Base-by-base conservation (phyloP, 441 rosid genomes). In the Eutrema salsugineum region DNA sequence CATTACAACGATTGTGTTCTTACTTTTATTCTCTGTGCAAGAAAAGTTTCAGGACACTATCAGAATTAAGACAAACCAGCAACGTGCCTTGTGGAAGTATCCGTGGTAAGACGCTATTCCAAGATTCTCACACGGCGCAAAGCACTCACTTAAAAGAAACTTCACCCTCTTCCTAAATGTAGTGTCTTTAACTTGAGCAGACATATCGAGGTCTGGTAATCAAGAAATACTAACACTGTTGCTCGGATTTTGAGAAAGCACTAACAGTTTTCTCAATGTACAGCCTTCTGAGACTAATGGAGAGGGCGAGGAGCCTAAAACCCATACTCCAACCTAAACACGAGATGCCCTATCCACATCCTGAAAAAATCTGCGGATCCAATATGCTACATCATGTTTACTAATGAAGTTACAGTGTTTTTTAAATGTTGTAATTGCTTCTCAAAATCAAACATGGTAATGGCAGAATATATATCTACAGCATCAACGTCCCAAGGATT, bases 31-130 rank as follows among this genome's bases (percentile, higher is more conserved):
- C n/a, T n/a, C n/a, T n/a, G n/a, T n/a, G n/a, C n/a, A n/a, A n/a
- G n/a, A n/a, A n/a, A n/a, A n/a, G n/a, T n/a, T n/a, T n/a, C n/a
- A n/a, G n/a, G n/a, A n/a, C n/a, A n/a, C n/a, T n/a, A n/a, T n/a
- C n/a, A n/a, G n/a, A n/a, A n/a, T n/a, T n/a, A n/a, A n/a, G n/a
- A n/a, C n/a, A n/a, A n/a, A n/a, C n/a, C n/a, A n/a, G n/a, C n/a
- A n/a, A n/a, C n/a, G n/a, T 24, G 27, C 3, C 27, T 20, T 20
- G 22, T 2, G 72, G 78, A 84, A 87, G 76, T 88, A 86, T 47
- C 93, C 93, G 74, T 92, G 96, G 68, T 92, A 94, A 62, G 96
- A 93, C 10, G 95, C 91, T 48, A 88, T 89, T 66, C 93, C 96
- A 42, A 90, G 79, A 79, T 27, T 83, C 77, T 85, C 87, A 71